Evolutionary conservation across 371 early-diverging fungal genomes (phyloP), one percentile per base, ranked within the genome.

Genomic region (Quaeritorhiza haematococci): DNA sequence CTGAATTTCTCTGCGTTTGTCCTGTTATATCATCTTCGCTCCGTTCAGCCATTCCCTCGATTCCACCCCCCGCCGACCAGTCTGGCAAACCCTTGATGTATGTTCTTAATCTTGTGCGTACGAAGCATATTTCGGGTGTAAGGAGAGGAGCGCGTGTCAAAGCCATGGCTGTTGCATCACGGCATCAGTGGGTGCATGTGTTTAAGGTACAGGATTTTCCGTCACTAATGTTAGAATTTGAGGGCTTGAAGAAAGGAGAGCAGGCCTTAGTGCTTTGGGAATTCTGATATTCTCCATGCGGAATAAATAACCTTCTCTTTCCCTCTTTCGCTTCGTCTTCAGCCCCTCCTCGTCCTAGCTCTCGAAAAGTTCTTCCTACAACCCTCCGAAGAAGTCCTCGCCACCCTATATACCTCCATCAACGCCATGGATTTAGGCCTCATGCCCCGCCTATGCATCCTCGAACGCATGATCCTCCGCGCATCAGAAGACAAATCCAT

Each of bases 111-210:
- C 71, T 92, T 42, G 94, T 94, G 21, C 78, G 91, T 43, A 91
- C 91, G 5, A 89, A 89, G 55, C 89, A 92, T 58, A 91, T 92
- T 68, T 73, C 84, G 33, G 85, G 84, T 24, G 90, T 85, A n/a
- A 71, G 86, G 66, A 83, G 93, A 67, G 94, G 94, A 33, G 94
- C 94, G 0, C 75, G 83, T 46, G 92, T 94, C 23, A 94, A 93
- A 64, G 93, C 95, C 0, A 88, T 96, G 88, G 94, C 97, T 2
- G 86, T 96, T 35, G 90, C 91, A 62, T 90, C 93, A 2, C 76
- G 83, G 29, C 88, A 91, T 64, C 88, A 85, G 56, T 94, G 88
- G 69, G 76, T 95, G 29, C 92, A 94, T 66, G 90, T 92, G 3
- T 95, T 92, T 75, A 93, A 92, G 83, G 94, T 88, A 76, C 44